These are phyloP conservation scores for Asterella californica DNA, from an alignment of 225 moss, liverwort and hornwort genomes.

Conservation along the genomic window DNA sequence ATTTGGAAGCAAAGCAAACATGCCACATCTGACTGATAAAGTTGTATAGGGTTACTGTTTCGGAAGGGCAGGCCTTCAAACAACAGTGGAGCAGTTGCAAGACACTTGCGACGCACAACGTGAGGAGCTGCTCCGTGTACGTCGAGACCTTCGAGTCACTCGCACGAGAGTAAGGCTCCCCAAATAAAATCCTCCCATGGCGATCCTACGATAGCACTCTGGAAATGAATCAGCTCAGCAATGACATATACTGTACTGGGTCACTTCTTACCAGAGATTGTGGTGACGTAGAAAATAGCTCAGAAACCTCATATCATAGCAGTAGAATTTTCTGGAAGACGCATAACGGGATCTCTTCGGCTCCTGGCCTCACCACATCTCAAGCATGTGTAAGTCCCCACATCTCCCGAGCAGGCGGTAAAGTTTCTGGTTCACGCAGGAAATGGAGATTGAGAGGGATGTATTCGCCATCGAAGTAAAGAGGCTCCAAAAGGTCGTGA, in stretches of 20 bases:
- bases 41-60: not conserved
- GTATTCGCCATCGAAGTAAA: constrained; percentile 41
- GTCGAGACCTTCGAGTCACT: constrained; percentile 33
- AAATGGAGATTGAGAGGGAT: constrained; percentile 46
- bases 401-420: not conserved
- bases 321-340: no score
- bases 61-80: constrained; percentile 30
- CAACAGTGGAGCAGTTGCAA: constrained; percentile 36
- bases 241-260: not conserved
- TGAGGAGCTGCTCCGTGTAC: constrained; percentile 29
- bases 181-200: not conserved
- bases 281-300: no score
- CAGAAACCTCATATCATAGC: not conserved
- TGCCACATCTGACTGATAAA: not conserved
- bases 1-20: not conserved
- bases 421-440: constrained; percentile 15
- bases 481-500: constrained; percentile 45
- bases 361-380: not conserved
- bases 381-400: not conserved
- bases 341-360: not conserved
- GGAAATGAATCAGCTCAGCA: not conserved
- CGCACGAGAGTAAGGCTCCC: constrained; percentile 29
- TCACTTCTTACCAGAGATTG: not conserved
- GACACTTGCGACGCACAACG: constrained; percentile 39
- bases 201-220: not conserved